These are phyloP conservation scores for Brassica hybrid DNA, from an alignment of 441 rosid genomes.

Conservation along the genomic window DNA sequence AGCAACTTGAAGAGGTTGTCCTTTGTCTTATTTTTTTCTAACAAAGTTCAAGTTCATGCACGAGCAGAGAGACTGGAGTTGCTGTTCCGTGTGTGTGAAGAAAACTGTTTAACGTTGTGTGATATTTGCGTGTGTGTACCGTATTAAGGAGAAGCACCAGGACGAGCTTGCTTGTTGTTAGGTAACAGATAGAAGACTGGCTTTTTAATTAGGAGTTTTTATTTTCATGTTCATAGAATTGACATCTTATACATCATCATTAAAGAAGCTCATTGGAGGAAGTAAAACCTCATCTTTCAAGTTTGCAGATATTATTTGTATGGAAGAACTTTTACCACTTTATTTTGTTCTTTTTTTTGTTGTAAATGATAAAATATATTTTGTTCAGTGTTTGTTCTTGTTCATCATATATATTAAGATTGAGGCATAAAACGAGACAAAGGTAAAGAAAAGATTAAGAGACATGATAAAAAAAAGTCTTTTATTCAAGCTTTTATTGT, in stretches of 20 bases:
- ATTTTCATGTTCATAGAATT: conserved; percentile 41
- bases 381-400: conserved; percentile 15
- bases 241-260: conserved; percentile 39
- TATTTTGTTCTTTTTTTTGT: conserved; percentile 10
- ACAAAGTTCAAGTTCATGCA: conserved; percentile 27
- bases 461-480: too few species aligned
- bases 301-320: conserved; percentile 51
- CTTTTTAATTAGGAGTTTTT: conserved; percentile 45
- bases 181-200: conserved; percentile 40
- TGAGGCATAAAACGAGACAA: conserved; percentile 9
- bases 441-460: too few species aligned
- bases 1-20: neutral
- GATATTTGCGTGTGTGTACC: conserved; percentile 46
- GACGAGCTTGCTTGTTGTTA: conserved; percentile 48
- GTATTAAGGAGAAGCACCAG: conserved; percentile 59
- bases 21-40: neutral
- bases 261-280: conserved; percentile 33
- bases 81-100: conserved; percentile 30
- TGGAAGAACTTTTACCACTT: conserved; percentile 34
- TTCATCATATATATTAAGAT: neutral
- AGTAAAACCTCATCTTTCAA: conserved; percentile 36
- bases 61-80: conserved; percentile 48
- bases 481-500: too few species aligned
- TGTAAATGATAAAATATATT: conserved; percentile 30
- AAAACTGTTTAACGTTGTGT: conserved; percentile 41